Conservation (phyloP, 257 asterid genomes). For the Eucommia ulmoides region DNA sequence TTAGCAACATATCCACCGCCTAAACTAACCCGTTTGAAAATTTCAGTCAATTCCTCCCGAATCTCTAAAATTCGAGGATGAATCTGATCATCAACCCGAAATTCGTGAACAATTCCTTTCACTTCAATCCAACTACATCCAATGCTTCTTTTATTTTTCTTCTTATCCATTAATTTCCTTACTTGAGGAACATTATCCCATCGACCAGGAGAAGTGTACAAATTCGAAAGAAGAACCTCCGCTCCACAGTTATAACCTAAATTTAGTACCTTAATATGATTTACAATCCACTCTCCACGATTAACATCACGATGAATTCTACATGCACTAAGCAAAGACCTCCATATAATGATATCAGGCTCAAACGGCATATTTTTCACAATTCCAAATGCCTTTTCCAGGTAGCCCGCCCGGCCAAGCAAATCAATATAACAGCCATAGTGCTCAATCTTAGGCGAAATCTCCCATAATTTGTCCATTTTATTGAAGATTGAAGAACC, state of each 20-base stretch:
- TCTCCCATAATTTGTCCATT: slow-evolving; percentile 12
- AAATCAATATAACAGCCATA: slow-evolving; percentile 23
- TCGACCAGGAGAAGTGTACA: slow-evolving; percentile 36
- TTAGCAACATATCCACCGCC: neutral
- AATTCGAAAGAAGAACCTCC: slow-evolving; percentile 62
- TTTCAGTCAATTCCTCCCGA: too few relatives aligned
- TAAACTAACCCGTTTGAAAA: too few relatives aligned
- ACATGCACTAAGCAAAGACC: slow-evolving; percentile 16
- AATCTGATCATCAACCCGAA: slow-evolving; percentile 38
- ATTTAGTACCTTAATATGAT: slow-evolving; percentile 28
- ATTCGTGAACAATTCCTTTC: slow-evolving; percentile 50
- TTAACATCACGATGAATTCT: slow-evolving; percentile 22
- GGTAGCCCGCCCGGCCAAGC: slow-evolving; percentile 16
- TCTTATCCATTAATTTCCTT: slow-evolving; percentile 42
- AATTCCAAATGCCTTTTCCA: slow-evolving; percentile 15
- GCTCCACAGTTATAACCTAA: slow-evolving; percentile 38
- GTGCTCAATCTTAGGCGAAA: slow-evolving; percentile 17
- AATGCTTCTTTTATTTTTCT: slow-evolving; percentile 34
- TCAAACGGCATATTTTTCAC: slow-evolving; percentile 16
- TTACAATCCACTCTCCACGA: slow-evolving; percentile 36
- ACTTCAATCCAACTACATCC: slow-evolving; percentile 53
- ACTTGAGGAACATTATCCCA: slow-evolving; percentile 52
- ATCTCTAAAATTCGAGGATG: slow-evolving; percentile 36
- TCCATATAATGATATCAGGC: slow-evolving; percentile 22
- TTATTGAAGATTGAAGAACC: slow-evolving; percentile 14